Percentiles rank a stretch among this genome's conserved stretches.
Conservation (phyloP, 768 basidiomycete genomes). For the Mycena olivaceomarginata region DNA sequence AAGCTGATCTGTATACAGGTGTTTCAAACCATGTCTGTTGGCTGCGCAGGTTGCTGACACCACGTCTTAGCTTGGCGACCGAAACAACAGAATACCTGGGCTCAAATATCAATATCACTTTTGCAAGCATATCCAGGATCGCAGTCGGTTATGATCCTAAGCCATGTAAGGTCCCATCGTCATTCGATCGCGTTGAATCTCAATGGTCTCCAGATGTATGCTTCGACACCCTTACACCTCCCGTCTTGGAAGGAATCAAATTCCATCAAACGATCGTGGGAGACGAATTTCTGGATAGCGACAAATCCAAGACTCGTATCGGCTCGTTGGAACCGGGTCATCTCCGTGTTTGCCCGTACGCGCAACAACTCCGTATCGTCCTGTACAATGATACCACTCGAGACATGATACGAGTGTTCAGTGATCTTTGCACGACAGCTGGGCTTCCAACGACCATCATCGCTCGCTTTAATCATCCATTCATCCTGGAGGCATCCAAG, state of each 20-base stretch:
- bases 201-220: conserved; percentile 69
- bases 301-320: conserved; percentile 75
- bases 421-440: conserved; percentile 70
- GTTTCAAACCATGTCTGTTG: conserved; percentile 51
- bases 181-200: conserved; percentile 14
- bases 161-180: conserved; percentile 70
- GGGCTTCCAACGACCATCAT: conserved; percentile 60
- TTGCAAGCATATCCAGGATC: conserved; percentile 74
- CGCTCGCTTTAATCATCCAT: conserved; percentile 53
- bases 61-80: conserved; percentile 74
- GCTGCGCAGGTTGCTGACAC: background rate
- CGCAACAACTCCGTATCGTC: conserved; percentile 80
- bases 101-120: conserved; percentile 70
- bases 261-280: conserved; percentile 73
- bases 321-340: conserved; percentile 78
- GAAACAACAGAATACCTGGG: conserved; percentile 70
- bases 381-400: conserved; percentile 68
- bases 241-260: conserved; percentile 75
- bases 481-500: conserved; percentile 69
- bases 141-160: conserved; percentile 78
- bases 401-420: conserved; percentile 72
- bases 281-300: conserved; percentile 58
- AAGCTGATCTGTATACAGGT: conserved; percentile 78
- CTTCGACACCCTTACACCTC: conserved; percentile 81
- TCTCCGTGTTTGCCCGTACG: conserved; percentile 77